Evolutionary conservation across 345 rosid genomes (phyloP), one percentile per base, ranked within the genome.

Genomic region (Microcos paniculata): DNA sequence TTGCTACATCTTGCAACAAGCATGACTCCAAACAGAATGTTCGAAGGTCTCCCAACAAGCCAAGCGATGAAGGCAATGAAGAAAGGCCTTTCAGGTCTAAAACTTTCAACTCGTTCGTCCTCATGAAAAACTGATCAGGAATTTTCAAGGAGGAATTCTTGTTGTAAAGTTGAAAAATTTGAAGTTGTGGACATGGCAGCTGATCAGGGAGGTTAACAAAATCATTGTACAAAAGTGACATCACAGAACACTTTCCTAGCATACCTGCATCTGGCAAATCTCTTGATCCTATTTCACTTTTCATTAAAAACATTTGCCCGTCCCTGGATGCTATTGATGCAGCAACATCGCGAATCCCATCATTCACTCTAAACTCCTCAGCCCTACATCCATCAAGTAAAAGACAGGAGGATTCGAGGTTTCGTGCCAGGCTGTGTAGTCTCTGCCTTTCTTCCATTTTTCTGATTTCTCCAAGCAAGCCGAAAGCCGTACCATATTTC

Each of bases 351-450:
- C 77, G 70, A 62, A 61, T n/a, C 0, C n/a, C 40, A 5, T 74
- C 77, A 48, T 62, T 33, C 77, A 74, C 31, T 3, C 6, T 35
- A 31, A 74, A 74, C 21, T 63, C 77, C 40, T 62, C 59, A 72
- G 19, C 24, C 55, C 18, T 16, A 73, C 33, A 63, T 42, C 69
- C 52, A 5, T 80, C 81, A 26, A 59, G 73, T 62, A 85, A 57
- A 55, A 84, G 35, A 71, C 73, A 49, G 14, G 76, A 76, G 19
- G 45, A 55, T 70, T 80, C 79, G 45, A 86, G 85, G 51, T 58
- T 33, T 10, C 51, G 38, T 15, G 82, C 19, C 75, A 78, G 42
- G 8, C 53, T 19, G 1, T 62, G 11, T 18, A 80, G 43, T 61
- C 57, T 78, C 40, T 74, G 38, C 11, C 62, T 74, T 66, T 67